Percentiles rank a stretch among this genome's conserved stretches.
These are phyloP conservation scores for Mrakia blollopis DNA, from an alignment of 768 basidiomycete genomes.

Conservation along the genomic window DNA sequence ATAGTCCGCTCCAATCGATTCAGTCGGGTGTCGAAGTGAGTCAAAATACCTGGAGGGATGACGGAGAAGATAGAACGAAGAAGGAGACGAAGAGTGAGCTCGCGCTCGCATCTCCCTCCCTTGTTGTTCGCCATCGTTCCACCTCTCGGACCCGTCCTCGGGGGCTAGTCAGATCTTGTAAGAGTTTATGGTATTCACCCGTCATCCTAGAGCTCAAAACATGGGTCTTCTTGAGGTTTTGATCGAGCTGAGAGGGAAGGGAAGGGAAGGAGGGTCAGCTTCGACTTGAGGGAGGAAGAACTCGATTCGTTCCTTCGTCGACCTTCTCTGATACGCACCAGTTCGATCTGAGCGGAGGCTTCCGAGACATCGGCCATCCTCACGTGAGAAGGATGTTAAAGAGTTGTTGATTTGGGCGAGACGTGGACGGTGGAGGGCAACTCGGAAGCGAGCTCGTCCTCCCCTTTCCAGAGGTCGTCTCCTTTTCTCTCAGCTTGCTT, in stretches of 20 bases:
- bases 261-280: neutral
- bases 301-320: neutral
- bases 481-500: too few relatives aligned
- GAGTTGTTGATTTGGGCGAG: neutral
- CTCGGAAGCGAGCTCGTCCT: too few relatives aligned
- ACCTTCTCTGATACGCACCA: conserved; percentile 10
- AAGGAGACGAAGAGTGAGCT: neutral
- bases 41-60: conserved; percentile 65
- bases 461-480: too few relatives aligned
- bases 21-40: conserved; percentile 75
- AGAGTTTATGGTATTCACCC: conserved; percentile 6
- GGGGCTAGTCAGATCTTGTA: neutral
- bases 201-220: conserved; percentile 24
- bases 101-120: neutral
- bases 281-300: too few relatives aligned
- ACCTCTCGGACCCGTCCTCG: neutral
- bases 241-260: conserved; percentile 23
- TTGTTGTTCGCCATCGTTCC: too few relatives aligned
- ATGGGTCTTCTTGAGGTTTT: conserved; percentile 33
- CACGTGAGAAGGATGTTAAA: neutral
- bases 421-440: too few relatives aligned
- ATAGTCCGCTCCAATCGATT: conserved; percentile 82
- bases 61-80: too few relatives aligned
- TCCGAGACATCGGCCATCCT: conserved; percentile 25
- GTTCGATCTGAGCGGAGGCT: conserved; percentile 27